A percentile compares a stretch with the other conserved stretches of the same genome.
These are phyloP conservation scores for Oenanthe javanica DNA, from an alignment of 140 eudicot genomes.

Conservation along the genomic window DNA sequence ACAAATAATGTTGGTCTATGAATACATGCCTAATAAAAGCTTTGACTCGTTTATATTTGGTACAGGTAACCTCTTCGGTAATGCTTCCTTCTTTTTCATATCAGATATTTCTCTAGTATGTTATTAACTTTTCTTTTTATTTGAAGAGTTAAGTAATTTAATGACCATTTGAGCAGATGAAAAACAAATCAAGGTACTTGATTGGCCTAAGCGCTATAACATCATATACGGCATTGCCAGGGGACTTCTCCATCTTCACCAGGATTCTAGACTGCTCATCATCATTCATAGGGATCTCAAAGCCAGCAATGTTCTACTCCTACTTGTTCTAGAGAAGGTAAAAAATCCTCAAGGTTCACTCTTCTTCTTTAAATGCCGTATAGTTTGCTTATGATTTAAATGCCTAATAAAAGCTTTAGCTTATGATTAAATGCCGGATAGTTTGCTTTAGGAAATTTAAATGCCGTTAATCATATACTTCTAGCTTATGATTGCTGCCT, in stretches of 20 bases:
- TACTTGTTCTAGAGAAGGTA: too few species aligned
- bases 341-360: too few species aligned
- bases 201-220: conserved; percentile 23
- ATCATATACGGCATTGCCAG: conserved; percentile 21
- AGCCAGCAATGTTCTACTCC: too few species aligned
- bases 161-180: conserved; percentile 16
- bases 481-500: background rate
- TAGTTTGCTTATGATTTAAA: too few species aligned
- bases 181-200: conserved; percentile 17
- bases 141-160: background rate
- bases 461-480: background rate
- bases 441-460: conserved; percentile 2
- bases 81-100: background rate
- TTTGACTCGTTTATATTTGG: conserved; percentile 9
- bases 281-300: conserved; percentile 16
- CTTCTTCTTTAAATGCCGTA: too few species aligned
- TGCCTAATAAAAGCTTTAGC: too few species aligned
- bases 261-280: conserved; percentile 30
- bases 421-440: too few species aligned
- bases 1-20: conserved; percentile 31
- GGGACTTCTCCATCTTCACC: conserved; percentile 37
- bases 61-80: background rate
- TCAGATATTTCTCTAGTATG: too few species aligned
- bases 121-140: too few species aligned
- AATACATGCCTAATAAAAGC: conserved; percentile 20